Evolutionary conservation across 805 yeast genomes (phyloP).

Genomic region (Wickerhamomyces kurtzmanii): DNA sequence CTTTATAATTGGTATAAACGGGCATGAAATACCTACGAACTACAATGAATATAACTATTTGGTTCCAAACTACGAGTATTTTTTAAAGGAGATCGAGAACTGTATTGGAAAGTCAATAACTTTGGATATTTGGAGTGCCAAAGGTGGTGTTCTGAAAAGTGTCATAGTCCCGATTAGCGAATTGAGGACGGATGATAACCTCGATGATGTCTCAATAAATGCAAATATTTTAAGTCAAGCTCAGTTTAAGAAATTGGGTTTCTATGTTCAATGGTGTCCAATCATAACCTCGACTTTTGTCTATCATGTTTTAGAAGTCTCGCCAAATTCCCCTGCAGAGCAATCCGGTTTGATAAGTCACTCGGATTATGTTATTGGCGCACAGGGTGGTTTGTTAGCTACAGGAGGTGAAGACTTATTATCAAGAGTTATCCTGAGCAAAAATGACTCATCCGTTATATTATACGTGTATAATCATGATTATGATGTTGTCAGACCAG

Average conservation of each 20-base stretch:
- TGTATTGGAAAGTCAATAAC: slow-evolving; percentile 30
- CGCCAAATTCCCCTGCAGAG: slow-evolving; percentile 73
- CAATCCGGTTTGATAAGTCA: slow-evolving; percentile 75
- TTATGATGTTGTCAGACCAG: slow-evolving; percentile 78
- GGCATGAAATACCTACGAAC: slow-evolving; percentile 41
- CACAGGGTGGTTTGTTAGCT: slow-evolving; percentile 75
- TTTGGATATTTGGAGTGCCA: slow-evolving; percentile 76
- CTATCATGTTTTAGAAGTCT: slow-evolving; percentile 75
- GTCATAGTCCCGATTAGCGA: slow-evolving; percentile 23
- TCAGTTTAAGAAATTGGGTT: slow-evolving; percentile 44
- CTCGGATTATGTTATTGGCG: slow-evolving; percentile 82
- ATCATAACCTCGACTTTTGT: slow-evolving; percentile 68
- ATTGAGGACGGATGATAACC: slow-evolving; percentile 15
- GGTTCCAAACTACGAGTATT: slow-evolving; percentile 32
- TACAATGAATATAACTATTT: slow-evolving; percentile 22
- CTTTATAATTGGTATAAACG: slow-evolving; percentile 72
- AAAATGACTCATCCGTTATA: slow-evolving; percentile 32
- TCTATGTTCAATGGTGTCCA: slow-evolving; percentile 72
- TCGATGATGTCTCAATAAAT: slow-evolving; percentile 17
- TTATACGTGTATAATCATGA: slow-evolving; percentile 83
- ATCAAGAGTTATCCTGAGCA: slow-evolving; percentile 53
- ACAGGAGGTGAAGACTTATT: slow-evolving; percentile 82
- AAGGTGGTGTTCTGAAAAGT: slow-evolving; percentile 58
- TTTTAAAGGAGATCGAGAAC: slow-evolving; percentile 31
- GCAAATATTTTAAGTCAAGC: slow-evolving; percentile 17